Evolutionary conservation across 352 stramenopile species (phyloP), one percentile per base, ranked within the genome.

Genomic region (Nothophytophthora sp.): DNA sequence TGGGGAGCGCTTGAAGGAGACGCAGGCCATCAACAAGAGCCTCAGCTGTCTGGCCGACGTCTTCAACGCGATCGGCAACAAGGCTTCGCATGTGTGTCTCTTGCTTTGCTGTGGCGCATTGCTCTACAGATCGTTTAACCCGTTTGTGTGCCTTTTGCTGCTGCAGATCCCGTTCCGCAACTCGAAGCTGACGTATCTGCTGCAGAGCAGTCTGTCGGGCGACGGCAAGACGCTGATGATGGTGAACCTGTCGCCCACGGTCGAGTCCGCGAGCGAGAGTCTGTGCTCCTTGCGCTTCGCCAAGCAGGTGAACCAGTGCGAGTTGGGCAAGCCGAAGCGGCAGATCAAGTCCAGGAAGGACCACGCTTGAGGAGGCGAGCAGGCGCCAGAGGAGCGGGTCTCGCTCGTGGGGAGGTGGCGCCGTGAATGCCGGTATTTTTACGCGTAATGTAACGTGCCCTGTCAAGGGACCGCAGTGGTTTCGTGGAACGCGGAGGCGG

Each of bases 171-270:
- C 97, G 29, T 99, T 98, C 81, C 81, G 98, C 27, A 99, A 99
- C 69, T 98, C 90, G 1, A 99, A 99, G 71, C 76, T 99, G 12
- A 99, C 97, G 5, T 98, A 99, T 63, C 73, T 99, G 18, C 93
- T 99, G 0, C 96, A 99, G 70, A 96, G 94, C 50, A 98, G 94
- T 60, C 77, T 99, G 1, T 98, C 93, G 27, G 97, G 97, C 16
- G 96, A 99, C 73, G 96, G 96, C 32, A 99, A 99, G 73, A 98
- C 96, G 28, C 70, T 99, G 18, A 99, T 99, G 96, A 98, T 99
- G 81, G 96, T 90, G 12, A 99, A 99, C 67, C 70, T 99, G 19
- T 98, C 93, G 35, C 96, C 97, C 5, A 98, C 96, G 15, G 44
- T 89, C 8, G 91, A 97, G 49, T 99, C 96, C 37, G 90, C 91